Percentiles rank a stretch among this genome's conserved stretches.
Conservation (phyloP, 805 yeast species). For the Millerozyma miso region DNA sequence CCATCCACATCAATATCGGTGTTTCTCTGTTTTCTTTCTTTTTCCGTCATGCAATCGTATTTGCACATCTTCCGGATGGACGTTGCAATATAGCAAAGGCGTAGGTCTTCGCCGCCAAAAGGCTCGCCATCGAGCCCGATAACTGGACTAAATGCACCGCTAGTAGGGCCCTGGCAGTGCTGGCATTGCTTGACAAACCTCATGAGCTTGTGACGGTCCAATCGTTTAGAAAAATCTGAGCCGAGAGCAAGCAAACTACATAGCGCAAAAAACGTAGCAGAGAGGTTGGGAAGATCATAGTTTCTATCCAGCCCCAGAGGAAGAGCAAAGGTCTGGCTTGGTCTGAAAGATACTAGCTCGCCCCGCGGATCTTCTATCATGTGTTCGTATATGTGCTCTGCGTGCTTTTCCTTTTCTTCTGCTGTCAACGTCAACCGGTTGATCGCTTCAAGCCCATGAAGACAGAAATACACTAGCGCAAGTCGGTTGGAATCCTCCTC, state of each 20-base stretch:
- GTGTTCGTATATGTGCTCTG: conserved; percentile 46
- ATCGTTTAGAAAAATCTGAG: conserved; percentile 30
- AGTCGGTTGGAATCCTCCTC: conserved; percentile 65
- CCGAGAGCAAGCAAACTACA: conserved; percentile 50
- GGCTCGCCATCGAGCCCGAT: conserved; percentile 15
- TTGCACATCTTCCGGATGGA: conserved; percentile 53
- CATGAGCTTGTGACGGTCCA: conserved; percentile 48
- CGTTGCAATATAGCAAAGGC: conserved; percentile 72
- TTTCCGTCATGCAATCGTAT: conserved; percentile 23
- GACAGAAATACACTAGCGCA: conserved; percentile 66
- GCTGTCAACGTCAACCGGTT: conserved; percentile 26
- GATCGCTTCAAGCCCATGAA: conserved; percentile 56
- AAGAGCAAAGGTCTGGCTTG: conserved; percentile 46
- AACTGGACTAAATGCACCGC: conserved; percentile 35
- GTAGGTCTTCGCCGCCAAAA: conserved; percentile 67
- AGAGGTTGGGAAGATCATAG: conserved; percentile 62
- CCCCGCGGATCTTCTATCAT: conserved; percentile 28
- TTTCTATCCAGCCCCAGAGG: conserved; percentile 10
- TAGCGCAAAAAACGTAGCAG: conserved; percentile 76
- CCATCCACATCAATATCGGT: conserved; percentile 40
- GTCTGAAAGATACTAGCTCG: conserved; percentile 48
- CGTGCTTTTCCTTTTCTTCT: conserved; percentile 23
- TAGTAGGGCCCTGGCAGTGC: conserved; percentile 19
- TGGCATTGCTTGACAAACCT: conserved; percentile 60
- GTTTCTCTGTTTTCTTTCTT: conserved; percentile 12